Base-by-base conservation (phyloP, 2,329 filamentous ascomycete genomes). In the Pyrenophora graminea region DNA sequence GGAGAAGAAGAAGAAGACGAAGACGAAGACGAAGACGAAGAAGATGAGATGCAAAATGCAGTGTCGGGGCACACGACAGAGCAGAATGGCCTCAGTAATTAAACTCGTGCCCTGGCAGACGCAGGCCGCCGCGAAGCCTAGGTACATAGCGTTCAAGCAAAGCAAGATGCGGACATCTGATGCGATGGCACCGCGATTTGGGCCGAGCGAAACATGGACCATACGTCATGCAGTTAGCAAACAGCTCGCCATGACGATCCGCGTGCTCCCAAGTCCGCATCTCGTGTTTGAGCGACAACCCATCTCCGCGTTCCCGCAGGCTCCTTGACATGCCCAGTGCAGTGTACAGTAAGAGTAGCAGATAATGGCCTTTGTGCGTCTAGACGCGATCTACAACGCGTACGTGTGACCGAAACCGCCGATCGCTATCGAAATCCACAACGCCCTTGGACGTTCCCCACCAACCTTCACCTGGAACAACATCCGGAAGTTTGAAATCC, bases 171-270 rank as follows among this genome's bases (percentile, higher is more conserved):
- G 51, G 58, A 43, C 46, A 51, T 53, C 23, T 42, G 46, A 49
- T 48, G 47, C 50, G 32, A 34, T 42, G 44, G n/a, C 53, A 19
- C 50, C 51, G 41, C 56, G 32, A 44, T 50, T 54, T 45, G 48
- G 51, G 49, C 59, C 59, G 59, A 54, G 37, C 45, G 61, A 59
- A 18, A 17, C 19, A 38, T 37, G 33, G 37, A 25, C 55, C 49
- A 56, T 57, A 42, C 53, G 51, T 58, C 51, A 64, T 55, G 37
- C 15, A 47, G 48, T 51, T 51, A 54, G 51, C 45, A 46, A 33
- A 27, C 23, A 27, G 51, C 48, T 50, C 40, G 45, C 41, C 17
- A 42, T 38, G 54, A 27, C 44, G 25, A 34, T 45, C 36, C 42
- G 27, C 27, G 27, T 9, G 37, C 31, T 41, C 10, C 19, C 37